phyloP scores from a whole-genome alignment of 345 rosid genomes.

The Excoecaria agallocha region DNA sequence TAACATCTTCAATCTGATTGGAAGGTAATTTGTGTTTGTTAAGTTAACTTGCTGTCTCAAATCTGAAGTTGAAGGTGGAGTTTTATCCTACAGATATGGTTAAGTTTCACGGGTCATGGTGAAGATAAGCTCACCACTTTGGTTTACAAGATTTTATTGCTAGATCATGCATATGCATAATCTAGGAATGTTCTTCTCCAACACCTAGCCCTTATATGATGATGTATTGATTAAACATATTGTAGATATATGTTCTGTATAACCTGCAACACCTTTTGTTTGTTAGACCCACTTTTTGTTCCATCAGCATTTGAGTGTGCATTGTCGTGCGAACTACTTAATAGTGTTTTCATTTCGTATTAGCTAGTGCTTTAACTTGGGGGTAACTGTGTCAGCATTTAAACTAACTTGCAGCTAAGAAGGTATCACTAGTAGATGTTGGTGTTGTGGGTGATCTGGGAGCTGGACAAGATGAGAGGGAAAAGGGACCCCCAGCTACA shows the following conservation, averaged over 20 bases:
- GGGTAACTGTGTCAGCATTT: conserved; percentile 11
- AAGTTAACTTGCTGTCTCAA: no score
- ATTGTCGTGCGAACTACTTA: not conserved
- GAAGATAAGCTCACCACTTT: not conserved
- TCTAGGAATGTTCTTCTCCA: conserved; percentile 2
- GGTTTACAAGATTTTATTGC: not conserved
- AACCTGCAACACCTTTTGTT: not conserved
- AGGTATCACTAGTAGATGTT: conserved; percentile 77
- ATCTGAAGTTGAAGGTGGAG: not conserved
- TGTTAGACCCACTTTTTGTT: not conserved
- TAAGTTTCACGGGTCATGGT: not conserved
- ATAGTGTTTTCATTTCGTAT: no score
- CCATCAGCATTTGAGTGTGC: not conserved
- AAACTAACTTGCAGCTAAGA: conserved; percentile 71
- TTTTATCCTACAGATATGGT: not conserved
- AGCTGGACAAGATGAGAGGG: conserved; percentile 54
- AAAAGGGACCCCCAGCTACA: conserved; percentile 57
- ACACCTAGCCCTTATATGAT: no score
- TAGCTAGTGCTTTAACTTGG: not conserved
- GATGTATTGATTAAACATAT: no score
- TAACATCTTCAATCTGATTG: not conserved
- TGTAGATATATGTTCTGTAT: not conserved
- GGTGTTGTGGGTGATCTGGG: conserved; percentile 74
- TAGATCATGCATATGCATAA: not conserved
- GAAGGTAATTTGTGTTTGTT: not conserved